These are phyloP conservation scores for Vitis hybrid DNA, from an alignment of 177 flowering plant species.

Conservation along the genomic window DNA sequence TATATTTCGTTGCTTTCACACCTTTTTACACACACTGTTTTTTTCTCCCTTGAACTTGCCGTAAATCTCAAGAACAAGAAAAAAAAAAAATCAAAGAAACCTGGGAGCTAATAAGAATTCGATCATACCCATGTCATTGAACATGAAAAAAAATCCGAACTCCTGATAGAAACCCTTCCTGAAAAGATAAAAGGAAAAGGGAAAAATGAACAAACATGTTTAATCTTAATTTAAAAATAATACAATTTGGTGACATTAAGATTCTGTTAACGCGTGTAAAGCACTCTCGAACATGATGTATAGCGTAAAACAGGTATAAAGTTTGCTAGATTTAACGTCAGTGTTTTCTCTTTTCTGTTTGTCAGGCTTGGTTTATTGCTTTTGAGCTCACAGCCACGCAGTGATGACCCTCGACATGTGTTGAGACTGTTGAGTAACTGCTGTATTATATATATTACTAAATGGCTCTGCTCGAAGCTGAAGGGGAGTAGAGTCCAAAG, in stretches of 20 bases:
- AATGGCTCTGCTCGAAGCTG: conserved; percentile 1
- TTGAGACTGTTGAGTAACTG: conserved; percentile 8
- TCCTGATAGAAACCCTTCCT: no score
- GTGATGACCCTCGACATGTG: conserved; percentile 18
- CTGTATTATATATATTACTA: conserved; percentile 4
- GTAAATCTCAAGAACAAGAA: no score
- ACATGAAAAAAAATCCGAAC: no score
- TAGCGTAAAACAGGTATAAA: neutral
- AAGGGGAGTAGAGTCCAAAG: conserved; percentile 4
- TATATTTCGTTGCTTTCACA: no score
- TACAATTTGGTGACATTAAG: neutral
- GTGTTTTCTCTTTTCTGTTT: neutral
- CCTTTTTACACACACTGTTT: no score
- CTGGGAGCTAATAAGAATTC: no score
- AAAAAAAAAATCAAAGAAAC: no score
- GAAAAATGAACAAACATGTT: no score
- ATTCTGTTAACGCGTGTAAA: conserved; percentile 12
- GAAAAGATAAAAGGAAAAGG: no score
- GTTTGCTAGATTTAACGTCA: neutral
- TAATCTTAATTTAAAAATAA: neutral
- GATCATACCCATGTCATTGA: no score
- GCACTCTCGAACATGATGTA: neutral
- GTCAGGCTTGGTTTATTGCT: conserved; percentile 6
- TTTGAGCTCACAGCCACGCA: conserved; percentile 17
- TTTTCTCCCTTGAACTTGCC: no score